Evolutionary conservation across 1,139 yeast genomes (phyloP), one percentile per base, ranked within the genome.

Genomic region (Lodderomyces parapsilosis): DNA sequence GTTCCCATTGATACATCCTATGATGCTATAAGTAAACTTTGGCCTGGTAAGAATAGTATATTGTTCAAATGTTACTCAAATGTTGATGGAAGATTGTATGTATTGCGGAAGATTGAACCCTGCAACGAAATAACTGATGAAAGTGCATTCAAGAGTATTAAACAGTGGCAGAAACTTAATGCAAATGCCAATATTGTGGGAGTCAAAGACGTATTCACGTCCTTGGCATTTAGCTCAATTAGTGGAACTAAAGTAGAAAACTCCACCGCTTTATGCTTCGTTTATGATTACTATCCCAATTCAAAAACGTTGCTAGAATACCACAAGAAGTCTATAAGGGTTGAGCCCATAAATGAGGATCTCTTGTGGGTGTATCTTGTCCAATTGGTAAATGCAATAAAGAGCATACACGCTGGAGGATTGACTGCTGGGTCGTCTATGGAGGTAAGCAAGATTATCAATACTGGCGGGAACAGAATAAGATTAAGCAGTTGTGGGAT

Each of bases 51-150:
- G 45, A 72, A 77, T 2, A 78, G 83, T 42, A 74, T 86, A 42
- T 68, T 86, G 13, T 93, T 84, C 67, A 91, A 91, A 61, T 96
- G 87, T 5, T 79, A 82, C 52, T 86, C 94, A 6, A 86, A 85
- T 58, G 55, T 65, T 14, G 95, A 91, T 60, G 99, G 98, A 2
- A 76, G 75, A 38, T 71, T 88, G 2, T 93, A 91, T 58, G 80
- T 83, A 9, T 66, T 93, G 65, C 74, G 96, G 48, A 78, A 95
- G 48, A 65, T 93, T 31, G 90, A 87, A 53, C 80, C 81, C 39
- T 36, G 48, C 17, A 31, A 28, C 25, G 75, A 78, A 34, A 75
- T 84, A 19, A 63, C 75, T 3, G 80, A 82, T 50, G 90, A 88
- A 47, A 41, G 50, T n/a, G 74, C 74, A 2, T 71, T 73, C 49